These are phyloP conservation scores for Calonectria montana DNA, from an alignment of 2,329 filamentous ascomycete species.

Conservation along the genomic window DNA sequence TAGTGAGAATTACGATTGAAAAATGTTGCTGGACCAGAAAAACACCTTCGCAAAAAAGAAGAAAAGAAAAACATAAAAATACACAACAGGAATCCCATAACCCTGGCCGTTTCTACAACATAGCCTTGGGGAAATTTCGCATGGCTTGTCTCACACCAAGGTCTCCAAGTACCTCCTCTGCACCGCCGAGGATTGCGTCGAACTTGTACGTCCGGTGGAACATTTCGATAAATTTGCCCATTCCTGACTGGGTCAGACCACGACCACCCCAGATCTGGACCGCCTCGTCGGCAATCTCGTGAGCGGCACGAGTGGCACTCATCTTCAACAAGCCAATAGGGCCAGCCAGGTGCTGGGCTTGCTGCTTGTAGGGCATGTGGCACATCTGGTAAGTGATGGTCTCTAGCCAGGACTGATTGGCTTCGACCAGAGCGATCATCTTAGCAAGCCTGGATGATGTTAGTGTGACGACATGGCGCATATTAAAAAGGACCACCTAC, in stretches of 20 bases:
- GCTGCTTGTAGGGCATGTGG: slow-evolving; percentile 83
- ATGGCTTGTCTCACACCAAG: slow-evolving; percentile 86
- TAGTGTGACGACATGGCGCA: slow-evolving; percentile 8
- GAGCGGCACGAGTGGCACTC: slow-evolving; percentile 78
- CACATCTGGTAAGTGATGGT: slow-evolving; percentile 89
- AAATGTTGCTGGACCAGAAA: not conserved
- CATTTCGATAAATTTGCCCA: slow-evolving; percentile 86
- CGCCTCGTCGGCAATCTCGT: slow-evolving; percentile 86
- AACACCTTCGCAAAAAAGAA: too few relatives aligned
- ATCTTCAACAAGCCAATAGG: slow-evolving; percentile 88
- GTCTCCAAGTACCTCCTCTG: slow-evolving; percentile 85
- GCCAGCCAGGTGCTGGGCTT: slow-evolving; percentile 79
- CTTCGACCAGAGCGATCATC: slow-evolving; percentile 85
- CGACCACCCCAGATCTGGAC: slow-evolving; percentile 89
- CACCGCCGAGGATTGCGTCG: slow-evolving; percentile 80
- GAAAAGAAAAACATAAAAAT: slow-evolving; percentile 13
- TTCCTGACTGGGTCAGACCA: slow-evolving; percentile 82
- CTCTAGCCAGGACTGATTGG: slow-evolving; percentile 89
- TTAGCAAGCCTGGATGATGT: slow-evolving; percentile 71
- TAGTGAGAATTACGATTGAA: not conserved
- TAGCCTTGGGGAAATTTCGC: slow-evolving; percentile 86
- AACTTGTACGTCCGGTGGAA: slow-evolving; percentile 89
- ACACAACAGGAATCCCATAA: slow-evolving; percentile 7
- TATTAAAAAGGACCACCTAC: slow-evolving; percentile 48
- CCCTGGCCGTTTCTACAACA: slow-evolving; percentile 66